Conservation (phyloP, 2,329 filamentous ascomycete genomes). For the Trichocomaceae sp. region DNA sequence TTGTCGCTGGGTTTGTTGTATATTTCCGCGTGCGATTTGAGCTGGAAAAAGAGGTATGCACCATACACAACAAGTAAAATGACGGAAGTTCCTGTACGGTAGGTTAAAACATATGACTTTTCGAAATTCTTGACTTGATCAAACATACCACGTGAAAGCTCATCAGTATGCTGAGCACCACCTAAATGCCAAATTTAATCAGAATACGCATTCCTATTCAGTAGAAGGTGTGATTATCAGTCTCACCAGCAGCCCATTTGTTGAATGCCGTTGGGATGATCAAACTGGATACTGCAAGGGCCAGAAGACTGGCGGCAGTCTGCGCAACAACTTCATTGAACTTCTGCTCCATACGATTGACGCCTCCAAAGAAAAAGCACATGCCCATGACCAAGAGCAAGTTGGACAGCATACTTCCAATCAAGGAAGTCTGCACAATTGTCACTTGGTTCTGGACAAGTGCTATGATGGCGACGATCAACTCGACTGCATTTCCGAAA, state of each 20-base stretch:
- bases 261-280: constrained; percentile 89
- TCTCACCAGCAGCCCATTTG: constrained; percentile 41
- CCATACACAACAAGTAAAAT: constrained; percentile 79
- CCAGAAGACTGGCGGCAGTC: constrained; percentile 74
- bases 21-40: constrained; percentile 73
- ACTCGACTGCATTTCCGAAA: constrained; percentile 83
- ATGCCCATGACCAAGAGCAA: constrained; percentile 82
- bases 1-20: constrained; percentile 78
- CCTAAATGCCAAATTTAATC: not conserved
- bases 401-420: constrained; percentile 88
- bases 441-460: constrained; percentile 65
- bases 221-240: not conserved
- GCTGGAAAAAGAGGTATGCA: constrained; percentile 82
- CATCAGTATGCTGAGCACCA: constrained; percentile 10
- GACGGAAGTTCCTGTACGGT: constrained; percentile 50
- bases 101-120: constrained; percentile 23
- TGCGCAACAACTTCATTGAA: constrained; percentile 93
- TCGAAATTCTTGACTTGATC: not conserved
- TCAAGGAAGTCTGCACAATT: constrained; percentile 87
- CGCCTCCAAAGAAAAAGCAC: constrained; percentile 82
- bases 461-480: constrained; percentile 84
- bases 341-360: constrained; percentile 71
- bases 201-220: not conserved
- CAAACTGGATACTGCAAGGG: constrained; percentile 69
- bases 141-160: constrained; percentile 11